phyloP scores from a whole-genome alignment of 805 yeast species.

The Schwanniomyces sp. region DNA sequence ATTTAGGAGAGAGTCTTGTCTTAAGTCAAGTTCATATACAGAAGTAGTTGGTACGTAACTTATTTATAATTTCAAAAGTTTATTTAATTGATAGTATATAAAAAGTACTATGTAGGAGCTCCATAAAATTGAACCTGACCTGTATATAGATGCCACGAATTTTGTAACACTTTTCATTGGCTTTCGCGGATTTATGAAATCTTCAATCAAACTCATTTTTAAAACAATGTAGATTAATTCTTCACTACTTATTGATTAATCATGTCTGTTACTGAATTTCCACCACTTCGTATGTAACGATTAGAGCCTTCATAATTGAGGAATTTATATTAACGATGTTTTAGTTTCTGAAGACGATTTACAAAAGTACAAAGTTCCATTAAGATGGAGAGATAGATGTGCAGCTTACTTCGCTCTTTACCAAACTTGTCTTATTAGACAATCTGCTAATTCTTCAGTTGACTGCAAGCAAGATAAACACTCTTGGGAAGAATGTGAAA shows the following conservation, averaged over 20 bases:
- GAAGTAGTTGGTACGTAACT: not conserved
- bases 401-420: conserved; percentile 54
- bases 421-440: conserved; percentile 44
- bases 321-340: not conserved
- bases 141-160: not conserved
- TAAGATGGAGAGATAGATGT: conserved; percentile 82
- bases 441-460: conserved; percentile 41
- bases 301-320: not conserved
- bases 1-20: not conserved
- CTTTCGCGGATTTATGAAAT: conserved; percentile 9
- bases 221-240: not conserved
- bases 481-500: conserved; percentile 82
- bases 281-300: conserved; percentile 40
- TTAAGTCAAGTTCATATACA: not conserved
- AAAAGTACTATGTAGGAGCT: too few relatives aligned
- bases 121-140: too few relatives aligned
- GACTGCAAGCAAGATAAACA: conserved; percentile 78
- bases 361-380: conserved; percentile 75
- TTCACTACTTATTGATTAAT: not conserved
- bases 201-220: not conserved
- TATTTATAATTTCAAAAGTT: conserved; percentile 1
- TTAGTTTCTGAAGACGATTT: conserved; percentile 79
- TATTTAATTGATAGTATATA: not conserved
- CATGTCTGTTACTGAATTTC: conserved; percentile 41
- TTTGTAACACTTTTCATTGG: conserved; percentile 11